Evolutionary conservation across 768 basidiomycete species (phyloP), one percentile per base, ranked within the genome.

Genomic region (Chalciporus pseudorubinellus): DNA sequence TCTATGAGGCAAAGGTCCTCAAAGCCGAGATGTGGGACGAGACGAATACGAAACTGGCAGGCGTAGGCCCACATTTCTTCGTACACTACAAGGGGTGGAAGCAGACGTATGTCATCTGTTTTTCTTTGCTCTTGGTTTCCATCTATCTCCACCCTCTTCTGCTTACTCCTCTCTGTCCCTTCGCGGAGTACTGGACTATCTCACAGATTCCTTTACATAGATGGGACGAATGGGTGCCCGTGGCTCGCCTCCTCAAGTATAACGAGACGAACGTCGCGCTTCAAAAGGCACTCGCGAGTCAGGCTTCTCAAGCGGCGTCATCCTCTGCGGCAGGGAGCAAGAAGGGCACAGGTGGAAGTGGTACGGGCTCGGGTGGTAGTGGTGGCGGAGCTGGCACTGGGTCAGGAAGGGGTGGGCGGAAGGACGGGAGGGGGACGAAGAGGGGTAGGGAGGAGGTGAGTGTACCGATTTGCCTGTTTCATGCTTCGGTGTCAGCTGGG

Each of bases 31-130:
- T 72, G 36, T 85, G 83, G 71, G 82, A 85, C 52, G 84, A 87
- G 59, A 69, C 75, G 16, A 84, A 75, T 48, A 80, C 84, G 1
- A 75, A 80, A 38, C 77, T 80, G 6, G 82, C 84, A 6, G 66
- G 70, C 10, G 68, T 79, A 3, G 95, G 95, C 6, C 81, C 83
- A 4, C 92, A 95, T 61, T 98, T 92, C 71, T 86, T 89, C 54
- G 95, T 99, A 34, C 97, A 99, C 69, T 99, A 99, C 78, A 97
- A 98, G 70, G 97, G 97, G 9, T 99, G 97, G 97, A 99, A 98
- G 68, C 89, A 92, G 69, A 95, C 92, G 92, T 95, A 66, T 58
- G 82, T 28, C 39, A 13, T 39, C 29, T 31, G 12, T 28, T 2
- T 42, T 36, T 46, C 41, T 39, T 31, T n/a, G 10, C 29, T 44